Evolutionary conservation across 345 rosid species (phyloP).

Genomic region (Citrus mangshanensis): DNA sequence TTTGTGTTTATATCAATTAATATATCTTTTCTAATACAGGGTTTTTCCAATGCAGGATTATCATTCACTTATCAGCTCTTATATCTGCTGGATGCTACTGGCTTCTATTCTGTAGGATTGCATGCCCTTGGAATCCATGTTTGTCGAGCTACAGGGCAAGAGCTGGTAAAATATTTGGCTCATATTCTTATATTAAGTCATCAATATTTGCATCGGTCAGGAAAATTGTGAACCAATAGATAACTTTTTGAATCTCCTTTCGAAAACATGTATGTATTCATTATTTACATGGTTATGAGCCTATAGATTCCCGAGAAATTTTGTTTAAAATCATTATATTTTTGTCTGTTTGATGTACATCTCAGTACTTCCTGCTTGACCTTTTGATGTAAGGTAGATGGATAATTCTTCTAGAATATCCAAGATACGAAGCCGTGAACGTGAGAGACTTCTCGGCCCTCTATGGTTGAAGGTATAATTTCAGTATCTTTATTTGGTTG

Average conservation of each 20-base stretch:
- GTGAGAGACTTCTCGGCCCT: constrained; percentile 94
- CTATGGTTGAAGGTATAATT: constrained; percentile 84
- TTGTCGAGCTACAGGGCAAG: constrained; percentile 99
- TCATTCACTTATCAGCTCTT: constrained; percentile 87
- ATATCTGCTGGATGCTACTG: constrained; percentile 94
- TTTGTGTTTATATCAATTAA: constrained; percentile 2
- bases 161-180: constrained; percentile 54
- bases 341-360: background rate
- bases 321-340: background rate
- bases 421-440: constrained; percentile 83
- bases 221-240: background rate
- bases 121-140: constrained; percentile 95
- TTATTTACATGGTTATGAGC: background rate
- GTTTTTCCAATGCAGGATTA: constrained; percentile 57
- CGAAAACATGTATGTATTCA: background rate
- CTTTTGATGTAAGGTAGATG: constrained; percentile 74
- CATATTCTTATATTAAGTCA: constrained; percentile 9
- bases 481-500: background rate
- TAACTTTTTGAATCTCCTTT: background rate
- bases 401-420: constrained; percentile 96
- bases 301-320: background rate
- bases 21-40: constrained; percentile 21
- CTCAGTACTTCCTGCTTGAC: constrained; percentile 11
- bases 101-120: constrained; percentile 86
- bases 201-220: background rate